Conservation (phyloP, 2,329 filamentous ascomycete genomes). For the Calonectria henricotiae region DNA sequence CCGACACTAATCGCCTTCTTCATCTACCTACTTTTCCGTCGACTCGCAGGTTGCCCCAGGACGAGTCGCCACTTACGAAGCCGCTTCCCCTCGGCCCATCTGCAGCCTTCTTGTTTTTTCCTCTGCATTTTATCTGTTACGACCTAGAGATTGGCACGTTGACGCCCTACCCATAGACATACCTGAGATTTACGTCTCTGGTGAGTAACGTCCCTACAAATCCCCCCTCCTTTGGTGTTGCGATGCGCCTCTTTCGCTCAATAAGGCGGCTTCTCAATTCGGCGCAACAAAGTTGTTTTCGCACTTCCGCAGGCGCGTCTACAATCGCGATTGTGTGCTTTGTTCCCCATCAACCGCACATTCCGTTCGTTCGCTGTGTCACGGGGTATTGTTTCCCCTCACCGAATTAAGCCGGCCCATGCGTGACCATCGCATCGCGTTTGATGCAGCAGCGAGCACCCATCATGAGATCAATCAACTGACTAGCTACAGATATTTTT, state of each 20-base stretch:
- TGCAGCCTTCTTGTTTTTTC: constrained; percentile 40
- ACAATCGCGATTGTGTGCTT: constrained; percentile 27
- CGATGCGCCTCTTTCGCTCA: constrained; percentile 23
- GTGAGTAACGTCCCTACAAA: constrained; percentile 41
- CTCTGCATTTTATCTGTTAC: constrained; percentile 46
- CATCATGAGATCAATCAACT: constrained; percentile 44
- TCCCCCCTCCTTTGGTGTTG: constrained; percentile 5
- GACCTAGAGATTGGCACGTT: constrained; percentile 53
- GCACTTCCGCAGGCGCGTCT: constrained; percentile 22
- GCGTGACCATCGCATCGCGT: constrained; percentile 35
- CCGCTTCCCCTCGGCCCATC: constrained; percentile 40
- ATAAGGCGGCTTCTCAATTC: constrained; percentile 18
- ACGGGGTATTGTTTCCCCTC: constrained; percentile 42
- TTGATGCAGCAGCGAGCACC: constrained; percentile 38
- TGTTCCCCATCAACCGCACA: constrained; percentile 38
- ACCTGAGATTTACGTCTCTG: constrained; percentile 51
- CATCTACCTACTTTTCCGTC: constrained; percentile 41
- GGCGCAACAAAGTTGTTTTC: constrained; percentile 32
- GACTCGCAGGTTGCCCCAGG: constrained; percentile 46
- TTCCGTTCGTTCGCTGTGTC: constrained; percentile 33
- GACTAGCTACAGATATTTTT: constrained; percentile 48
- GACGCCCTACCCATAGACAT: constrained; percentile 53
- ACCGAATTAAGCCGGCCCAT: constrained; percentile 26
- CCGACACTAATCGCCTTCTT: constrained; percentile 51
- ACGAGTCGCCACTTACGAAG: constrained; percentile 47